These are phyloP conservation scores for Rossbeevera mucosa DNA, from an alignment of 768 basidiomycete species.

Conservation along the genomic window DNA sequence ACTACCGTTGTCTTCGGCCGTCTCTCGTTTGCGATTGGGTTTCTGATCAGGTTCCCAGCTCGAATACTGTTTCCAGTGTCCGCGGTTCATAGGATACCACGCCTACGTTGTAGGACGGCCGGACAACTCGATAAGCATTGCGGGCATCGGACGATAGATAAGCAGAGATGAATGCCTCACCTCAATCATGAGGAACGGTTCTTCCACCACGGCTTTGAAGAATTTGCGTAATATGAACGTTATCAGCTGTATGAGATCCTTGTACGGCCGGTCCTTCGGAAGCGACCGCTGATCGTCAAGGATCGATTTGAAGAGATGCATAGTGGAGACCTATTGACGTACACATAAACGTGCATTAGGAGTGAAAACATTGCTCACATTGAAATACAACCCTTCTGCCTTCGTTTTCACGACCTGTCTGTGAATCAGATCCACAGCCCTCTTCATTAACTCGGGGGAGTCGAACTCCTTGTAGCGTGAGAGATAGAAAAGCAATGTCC, in stretches of 20 bases:
- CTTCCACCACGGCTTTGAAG: conserved; percentile 85
- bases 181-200: conserved; percentile 86
- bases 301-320: conserved; percentile 84
- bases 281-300: conserved; percentile 75
- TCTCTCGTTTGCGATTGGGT: conserved; percentile 30
- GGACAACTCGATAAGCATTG: conserved; percentile 18
- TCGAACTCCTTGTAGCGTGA: conserved; percentile 78
- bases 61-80: conserved; percentile 81
- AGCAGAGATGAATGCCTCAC: conserved; percentile 43
- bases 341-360: conserved; percentile 9
- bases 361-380: conserved; percentile 46
- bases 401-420: conserved; percentile 87
- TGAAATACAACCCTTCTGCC: conserved; percentile 94
- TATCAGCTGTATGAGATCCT: conserved; percentile 80
- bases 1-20: conserved; percentile 33
- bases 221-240: conserved; percentile 87
- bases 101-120: conserved; percentile 41
- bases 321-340: conserved; percentile 71
- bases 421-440: conserved; percentile 85
- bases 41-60: conserved; percentile 62
- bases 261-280: conserved; percentile 72
- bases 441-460: conserved; percentile 76
- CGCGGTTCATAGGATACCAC: conserved; percentile 86
- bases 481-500: conserved; percentile 80
- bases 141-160: conserved; percentile 15